These are phyloP conservation scores for Phoma sp. DNA, from an alignment of 2,329 filamentous ascomycete species.

Conservation along the genomic window DNA sequence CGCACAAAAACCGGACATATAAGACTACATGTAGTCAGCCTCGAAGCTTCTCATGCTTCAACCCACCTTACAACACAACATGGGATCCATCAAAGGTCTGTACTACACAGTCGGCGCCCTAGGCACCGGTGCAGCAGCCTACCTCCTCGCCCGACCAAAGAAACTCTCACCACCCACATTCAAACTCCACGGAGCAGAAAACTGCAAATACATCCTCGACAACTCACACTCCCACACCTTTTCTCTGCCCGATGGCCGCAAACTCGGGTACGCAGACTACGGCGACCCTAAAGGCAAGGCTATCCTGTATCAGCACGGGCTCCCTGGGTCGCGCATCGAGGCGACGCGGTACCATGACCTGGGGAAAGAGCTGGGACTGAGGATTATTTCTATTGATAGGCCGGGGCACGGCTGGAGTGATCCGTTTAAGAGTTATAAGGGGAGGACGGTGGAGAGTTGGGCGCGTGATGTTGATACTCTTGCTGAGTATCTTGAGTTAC, in stretches of 20 bases:
- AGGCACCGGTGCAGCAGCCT: not conserved
- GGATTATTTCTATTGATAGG: slow-evolving; percentile 38
- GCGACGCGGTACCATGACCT: slow-evolving; percentile 32
- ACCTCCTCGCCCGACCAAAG: not conserved
- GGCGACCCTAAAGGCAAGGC: slow-evolving; percentile 35
- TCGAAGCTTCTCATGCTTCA: not conserved
- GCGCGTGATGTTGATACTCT: slow-evolving; percentile 35
- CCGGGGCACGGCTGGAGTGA: slow-evolving; percentile 41
- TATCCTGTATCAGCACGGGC: slow-evolving; percentile 40
- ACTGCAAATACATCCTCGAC: slow-evolving; percentile 24
- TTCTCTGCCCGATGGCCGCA: slow-evolving; percentile 46
- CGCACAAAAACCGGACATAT: not conserved
- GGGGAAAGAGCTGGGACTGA: slow-evolving; percentile 28
- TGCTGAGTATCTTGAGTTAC: slow-evolving; percentile 28
- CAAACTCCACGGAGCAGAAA: not conserved
- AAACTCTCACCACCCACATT: not conserved
- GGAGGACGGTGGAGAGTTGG: slow-evolving; percentile 30
- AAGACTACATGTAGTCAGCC: not conserved
- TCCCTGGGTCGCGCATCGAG: slow-evolving; percentile 42
- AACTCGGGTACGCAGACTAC: slow-evolving; percentile 47
- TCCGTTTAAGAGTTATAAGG: slow-evolving; percentile 15
- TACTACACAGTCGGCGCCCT: slow-evolving; percentile 1
- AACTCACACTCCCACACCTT: slow-evolving; percentile 38
- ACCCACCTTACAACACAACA: not conserved
- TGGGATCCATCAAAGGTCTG: not conserved